Conservation (phyloP, 805 yeast genomes). For the Kodamaea sagamina region DNA sequence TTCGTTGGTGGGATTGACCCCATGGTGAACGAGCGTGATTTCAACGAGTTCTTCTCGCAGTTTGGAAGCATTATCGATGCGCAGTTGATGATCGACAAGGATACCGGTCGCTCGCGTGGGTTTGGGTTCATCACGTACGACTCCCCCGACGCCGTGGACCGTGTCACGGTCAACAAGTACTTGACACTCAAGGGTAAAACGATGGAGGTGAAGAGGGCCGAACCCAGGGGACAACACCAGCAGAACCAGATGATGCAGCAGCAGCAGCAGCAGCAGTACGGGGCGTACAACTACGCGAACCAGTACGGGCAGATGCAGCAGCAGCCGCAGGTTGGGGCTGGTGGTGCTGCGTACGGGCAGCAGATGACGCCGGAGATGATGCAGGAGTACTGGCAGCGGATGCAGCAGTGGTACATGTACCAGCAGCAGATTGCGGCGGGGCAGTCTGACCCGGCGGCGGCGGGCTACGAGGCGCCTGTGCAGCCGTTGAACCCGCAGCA, state of each 20-base stretch:
- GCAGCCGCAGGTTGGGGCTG: slow-evolving; percentile 10
- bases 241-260: slow-evolving; percentile 31
- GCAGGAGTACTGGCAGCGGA: slow-evolving; percentile 63
- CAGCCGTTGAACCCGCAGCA: slow-evolving; percentile 47
- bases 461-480: slow-evolving; percentile 31
- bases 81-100: slow-evolving; percentile 95
- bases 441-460: slow-evolving; percentile 16
- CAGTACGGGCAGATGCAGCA: slow-evolving; percentile 29
- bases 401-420: slow-evolving; percentile 66
- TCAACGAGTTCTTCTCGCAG: slow-evolving; percentile 79
- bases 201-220: slow-evolving; percentile 83
- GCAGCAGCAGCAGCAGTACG: slow-evolving; percentile 31
- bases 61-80: slow-evolving; percentile 94
- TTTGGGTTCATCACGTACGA: slow-evolving; percentile 97
- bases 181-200: slow-evolving; percentile 82
- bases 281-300: slow-evolving; percentile 28
- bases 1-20: slow-evolving; percentile 97
- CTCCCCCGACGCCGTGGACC: slow-evolving; percentile 90
- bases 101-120: slow-evolving; percentile 95
- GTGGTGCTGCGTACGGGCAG: slow-evolving; percentile 19
- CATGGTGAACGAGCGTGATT: slow-evolving; percentile 88
- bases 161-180: slow-evolving; percentile 78
- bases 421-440: slow-evolving; percentile 46
- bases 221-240: slow-evolving; percentile 72
- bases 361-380: slow-evolving; percentile 54